These are phyloP conservation scores for Saturnispora sanitii DNA, from an alignment of 805 yeast genomes.

Conservation along the genomic window DNA sequence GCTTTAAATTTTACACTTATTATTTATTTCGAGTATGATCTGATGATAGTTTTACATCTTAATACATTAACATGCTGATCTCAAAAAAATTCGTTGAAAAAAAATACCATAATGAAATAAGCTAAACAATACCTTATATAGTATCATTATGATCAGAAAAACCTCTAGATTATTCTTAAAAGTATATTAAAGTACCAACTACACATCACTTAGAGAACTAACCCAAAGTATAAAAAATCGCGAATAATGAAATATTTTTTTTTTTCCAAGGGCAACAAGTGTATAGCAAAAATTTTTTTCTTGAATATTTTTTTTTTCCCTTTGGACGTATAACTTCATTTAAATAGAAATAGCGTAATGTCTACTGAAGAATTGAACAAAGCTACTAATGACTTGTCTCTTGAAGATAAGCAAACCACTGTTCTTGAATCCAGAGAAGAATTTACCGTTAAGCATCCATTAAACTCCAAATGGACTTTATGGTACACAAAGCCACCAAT, in stretches of 20 bases:
- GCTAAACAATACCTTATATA: too few relatives aligned
- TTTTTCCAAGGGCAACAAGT: not conserved
- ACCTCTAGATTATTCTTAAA: too few relatives aligned
- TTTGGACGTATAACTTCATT: not conserved
- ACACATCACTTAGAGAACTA: too few relatives aligned
- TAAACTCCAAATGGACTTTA: conserved; percentile 85
- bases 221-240: not conserved
- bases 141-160: too few relatives aligned
- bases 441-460: conserved; percentile 77
- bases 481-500: conserved; percentile 96
- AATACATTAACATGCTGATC: too few relatives aligned
- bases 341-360: conserved; percentile 16
- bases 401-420: conserved; percentile 33
- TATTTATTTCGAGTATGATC: too few relatives aligned
- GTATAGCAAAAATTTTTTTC: conserved; percentile 1
- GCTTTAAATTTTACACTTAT: too few relatives aligned
- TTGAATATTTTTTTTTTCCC: not conserved
- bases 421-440: conserved; percentile 52
- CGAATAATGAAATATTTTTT: not conserved
- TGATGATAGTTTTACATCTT: too few relatives aligned
- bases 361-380: conserved; percentile 27
- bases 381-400: conserved; percentile 27
- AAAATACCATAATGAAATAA: too few relatives aligned
- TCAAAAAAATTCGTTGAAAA: not conserved
- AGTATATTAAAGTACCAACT: too few relatives aligned